Conservation (phyloP, 345 rosid species). For the Ceriops tagal region DNA sequence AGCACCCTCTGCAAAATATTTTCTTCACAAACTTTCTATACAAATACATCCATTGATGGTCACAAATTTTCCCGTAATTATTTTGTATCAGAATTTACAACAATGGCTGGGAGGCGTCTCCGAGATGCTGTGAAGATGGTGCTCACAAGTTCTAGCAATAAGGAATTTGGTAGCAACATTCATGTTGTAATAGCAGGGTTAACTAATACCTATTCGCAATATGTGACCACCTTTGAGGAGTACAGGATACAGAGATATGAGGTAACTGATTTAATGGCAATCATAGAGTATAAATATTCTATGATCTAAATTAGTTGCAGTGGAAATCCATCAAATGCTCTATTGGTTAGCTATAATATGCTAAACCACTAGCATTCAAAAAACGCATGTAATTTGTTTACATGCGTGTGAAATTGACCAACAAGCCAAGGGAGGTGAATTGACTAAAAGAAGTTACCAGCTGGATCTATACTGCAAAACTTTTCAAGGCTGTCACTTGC, state of each 20-base stretch:
- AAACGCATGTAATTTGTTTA: neutral
- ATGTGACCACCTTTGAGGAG: conserved; percentile 91
- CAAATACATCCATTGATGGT: neutral
- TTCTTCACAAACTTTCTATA: neutral
- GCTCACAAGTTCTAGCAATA: conserved; percentile 46
- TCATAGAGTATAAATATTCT: neutral
- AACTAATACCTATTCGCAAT: conserved; percentile 90
- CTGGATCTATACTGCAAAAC: neutral
- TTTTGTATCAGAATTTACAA: conserved; percentile 68
- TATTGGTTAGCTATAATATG: no score
- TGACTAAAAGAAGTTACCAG: neutral
- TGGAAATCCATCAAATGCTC: no score
- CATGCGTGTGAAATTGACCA: neutral
- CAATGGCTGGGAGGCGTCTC: conserved; percentile 99
- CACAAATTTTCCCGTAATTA: conserved; percentile 8
- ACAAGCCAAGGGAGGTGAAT: neutral
- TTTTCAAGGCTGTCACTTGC: neutral
- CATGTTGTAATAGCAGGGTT: conserved; percentile 92
- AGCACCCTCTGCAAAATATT: neutral
- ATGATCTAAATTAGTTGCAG: neutral
- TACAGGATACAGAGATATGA: conserved; percentile 92
- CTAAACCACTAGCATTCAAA: neutral
- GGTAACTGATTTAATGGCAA: conserved; percentile 38
- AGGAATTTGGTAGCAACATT: conserved; percentile 41
- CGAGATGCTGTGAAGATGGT: conserved; percentile 82